phyloP scores from a whole-genome alignment of 805 yeast species.

The Pichia californica region DNA sequence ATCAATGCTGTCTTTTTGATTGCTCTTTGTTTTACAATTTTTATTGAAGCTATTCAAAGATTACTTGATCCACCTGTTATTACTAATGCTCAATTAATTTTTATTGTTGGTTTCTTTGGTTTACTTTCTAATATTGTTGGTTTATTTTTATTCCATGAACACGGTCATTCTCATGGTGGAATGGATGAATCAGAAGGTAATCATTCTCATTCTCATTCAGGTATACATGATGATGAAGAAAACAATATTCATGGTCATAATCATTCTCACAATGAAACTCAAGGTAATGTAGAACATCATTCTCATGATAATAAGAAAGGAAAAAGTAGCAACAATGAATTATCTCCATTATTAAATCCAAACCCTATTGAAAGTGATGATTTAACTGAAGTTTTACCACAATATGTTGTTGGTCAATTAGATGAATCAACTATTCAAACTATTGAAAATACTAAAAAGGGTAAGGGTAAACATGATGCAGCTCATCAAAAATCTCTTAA shows the following conservation, averaged over 20 bases:
- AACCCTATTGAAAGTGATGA: conserved; percentile 15
- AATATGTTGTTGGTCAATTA: conserved; percentile 22
- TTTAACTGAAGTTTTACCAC: conserved; percentile 25
- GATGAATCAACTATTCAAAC: background rate
- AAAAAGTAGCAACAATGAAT: conserved; percentile 1
- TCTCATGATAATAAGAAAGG: background rate
- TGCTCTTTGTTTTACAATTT: conserved; percentile 87
- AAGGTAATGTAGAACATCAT: background rate
- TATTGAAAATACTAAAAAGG: conserved; percentile 11
- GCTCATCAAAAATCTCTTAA: conserved; percentile 59
- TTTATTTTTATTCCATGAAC: conserved; percentile 81
- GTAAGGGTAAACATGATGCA: conserved; percentile 7
- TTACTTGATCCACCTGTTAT: conserved; percentile 74
- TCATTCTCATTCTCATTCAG: conserved; percentile 17
- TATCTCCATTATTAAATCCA: conserved; percentile 7
- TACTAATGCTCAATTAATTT: conserved; percentile 73
- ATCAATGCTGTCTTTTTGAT: conserved; percentile 88
- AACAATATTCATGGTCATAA: conserved; percentile 1
- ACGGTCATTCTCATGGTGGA: conserved; percentile 53
- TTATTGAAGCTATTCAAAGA: conserved; percentile 89
- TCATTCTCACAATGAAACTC: conserved; percentile 1
- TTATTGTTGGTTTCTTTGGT: conserved; percentile 80
- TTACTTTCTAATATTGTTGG: conserved; percentile 79
- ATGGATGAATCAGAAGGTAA: conserved; percentile 12
- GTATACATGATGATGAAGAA: conserved; percentile 10